Evolutionary conservation across 805 yeast species (phyloP).

Genomic region (Candida nanaspora): DNA sequence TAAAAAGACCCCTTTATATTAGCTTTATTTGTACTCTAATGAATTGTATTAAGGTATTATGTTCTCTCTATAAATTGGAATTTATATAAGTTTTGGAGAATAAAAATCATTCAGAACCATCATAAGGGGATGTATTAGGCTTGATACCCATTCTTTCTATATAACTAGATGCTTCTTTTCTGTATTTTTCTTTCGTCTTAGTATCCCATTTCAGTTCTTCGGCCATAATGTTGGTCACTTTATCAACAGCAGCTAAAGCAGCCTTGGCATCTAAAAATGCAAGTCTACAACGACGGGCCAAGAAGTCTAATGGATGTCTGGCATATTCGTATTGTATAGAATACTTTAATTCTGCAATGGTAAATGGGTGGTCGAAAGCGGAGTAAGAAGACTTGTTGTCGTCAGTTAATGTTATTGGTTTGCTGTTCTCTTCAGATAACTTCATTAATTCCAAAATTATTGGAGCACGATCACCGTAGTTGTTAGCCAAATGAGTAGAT

Average conservation of each 20-base stretch:
- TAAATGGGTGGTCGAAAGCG: conserved; percentile 73
- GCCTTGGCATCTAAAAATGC: conserved; percentile 86
- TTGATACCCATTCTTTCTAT: conserved; percentile 55
- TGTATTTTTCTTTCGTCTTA: conserved; percentile 47
- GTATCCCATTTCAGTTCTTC: conserved; percentile 70
- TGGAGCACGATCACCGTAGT: conserved; percentile 88
- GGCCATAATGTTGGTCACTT: conserved; percentile 81
- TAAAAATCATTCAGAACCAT: conserved; percentile 1
- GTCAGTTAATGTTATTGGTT: conserved; percentile 37
- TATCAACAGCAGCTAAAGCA: conserved; percentile 73
- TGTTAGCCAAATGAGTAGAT: conserved; percentile 75
- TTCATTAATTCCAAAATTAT: conserved; percentile 55
- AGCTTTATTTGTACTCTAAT: too few relatives aligned
- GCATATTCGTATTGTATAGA: conserved; percentile 77
- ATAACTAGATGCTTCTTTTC: conserved; percentile 43
- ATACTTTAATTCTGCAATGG: conserved; percentile 84
- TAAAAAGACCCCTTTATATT: too few relatives aligned
- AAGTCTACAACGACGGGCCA: conserved; percentile 88
- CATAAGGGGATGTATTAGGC: conserved; percentile 17
- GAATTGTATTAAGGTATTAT: too few relatives aligned
- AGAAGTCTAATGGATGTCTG: conserved; percentile 82
- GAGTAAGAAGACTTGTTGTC: conserved; percentile 29
- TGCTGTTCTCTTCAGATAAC: conserved; percentile 40
- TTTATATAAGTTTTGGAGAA: too few relatives aligned
- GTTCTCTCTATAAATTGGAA: too few relatives aligned